These are phyloP conservation scores for Ceratocystis smalleyi DNA, from an alignment of 2,329 filamentous ascomycete species.

Conservation along the genomic window DNA sequence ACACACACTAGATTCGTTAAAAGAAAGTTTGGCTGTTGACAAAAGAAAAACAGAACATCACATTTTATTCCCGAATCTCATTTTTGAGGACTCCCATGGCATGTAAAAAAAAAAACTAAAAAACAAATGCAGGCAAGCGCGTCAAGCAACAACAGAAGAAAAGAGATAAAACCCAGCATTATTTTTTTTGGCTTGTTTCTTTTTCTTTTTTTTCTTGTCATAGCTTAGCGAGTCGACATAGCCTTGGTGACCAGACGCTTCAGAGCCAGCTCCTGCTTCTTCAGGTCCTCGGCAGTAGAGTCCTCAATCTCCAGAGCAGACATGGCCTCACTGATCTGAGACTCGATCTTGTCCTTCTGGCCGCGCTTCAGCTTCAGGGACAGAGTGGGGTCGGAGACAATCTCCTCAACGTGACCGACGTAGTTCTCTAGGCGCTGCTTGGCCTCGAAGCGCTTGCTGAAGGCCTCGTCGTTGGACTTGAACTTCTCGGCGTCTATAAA, in stretches of 20 bases:
- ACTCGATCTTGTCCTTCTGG: constrained; percentile 99
- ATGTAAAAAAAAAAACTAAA: constrained; percentile 20
- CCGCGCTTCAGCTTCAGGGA: constrained; percentile 96
- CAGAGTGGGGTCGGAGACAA: constrained; percentile 89
- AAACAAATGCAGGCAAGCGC: constrained; percentile 10
- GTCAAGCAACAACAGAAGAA: constrained; percentile 11
- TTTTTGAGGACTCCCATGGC: constrained; percentile 23
- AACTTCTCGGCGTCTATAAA: constrained; percentile 81
- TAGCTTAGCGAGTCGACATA: constrained; percentile 71
- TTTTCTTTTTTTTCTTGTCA: constrained; percentile 8
- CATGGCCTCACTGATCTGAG: constrained; percentile 93
- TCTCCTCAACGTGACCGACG: constrained; percentile 97
- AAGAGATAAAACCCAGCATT: constrained; percentile 11
- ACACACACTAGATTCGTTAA: background rate
- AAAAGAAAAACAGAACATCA: constrained; percentile 26
- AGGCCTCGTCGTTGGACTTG: constrained; percentile 94
- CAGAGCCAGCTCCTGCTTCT: constrained; percentile 98
- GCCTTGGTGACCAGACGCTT: constrained; percentile 98
- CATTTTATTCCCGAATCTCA: constrained; percentile 24
- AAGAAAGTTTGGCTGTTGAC: constrained; percentile 15
- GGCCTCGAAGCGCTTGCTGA: constrained; percentile 98
- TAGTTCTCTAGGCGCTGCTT: constrained; percentile 99
- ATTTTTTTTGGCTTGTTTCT: constrained; percentile 11
- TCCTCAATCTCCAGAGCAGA: constrained; percentile 92
- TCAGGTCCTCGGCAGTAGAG: constrained; percentile 78